Evolutionary conservation across 2,329 filamentous ascomycete genomes (phyloP), one percentile per base, ranked within the genome.

Genomic region (Rutstroemia sp.): DNA sequence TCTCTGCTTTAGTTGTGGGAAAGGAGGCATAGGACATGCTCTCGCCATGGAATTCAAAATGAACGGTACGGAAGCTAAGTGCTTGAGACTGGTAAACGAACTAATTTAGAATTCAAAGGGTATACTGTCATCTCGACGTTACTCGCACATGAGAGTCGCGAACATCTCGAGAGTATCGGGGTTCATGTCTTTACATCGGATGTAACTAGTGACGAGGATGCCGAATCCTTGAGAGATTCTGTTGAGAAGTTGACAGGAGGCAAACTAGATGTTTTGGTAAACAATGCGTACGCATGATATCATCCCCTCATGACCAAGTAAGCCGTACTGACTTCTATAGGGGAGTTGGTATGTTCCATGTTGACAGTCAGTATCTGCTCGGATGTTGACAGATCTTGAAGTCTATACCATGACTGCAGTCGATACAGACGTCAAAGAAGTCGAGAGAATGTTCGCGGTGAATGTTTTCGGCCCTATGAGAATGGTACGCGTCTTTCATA

Each of bases 401-500:
- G 23, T 23, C 23, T 50, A 68, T 50, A 60, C 61, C 4, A 66
- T 68, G 61, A 67, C 70, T 1, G 58, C 71, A 1, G 58, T 67
- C 14, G 70, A 72, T 54, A 61, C 62, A 14, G 58, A 65, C 6
- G 41, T 68, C 2, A 56, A 57, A 14, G 58, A 60, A 19, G 61
- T 68, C 1, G 59, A 63, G 38, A 59, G 60, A 2, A 66, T 67
- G 49, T 69, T 67, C 44, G 67, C 66, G 34, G 61, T 65, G 37
- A 69, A 69, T 42, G 57, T 69, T 23, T 69, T 67, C 49, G 66
- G 60, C 14, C 64, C 65, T 8, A 67, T 69, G 64, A 60, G 61
- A 34, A 63, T 68, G 57, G 65, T 65, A 6, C 63, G 68, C 41
- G 53, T 58, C 17, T 65, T 69, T 49, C 58, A 63, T 12, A 41